A percentile compares a stretch with the other conserved stretches of the same genome.
Conservation (phyloP, 2,329 filamentous ascomycete genomes). For the Arthrobotrys sphaeroides region DNA sequence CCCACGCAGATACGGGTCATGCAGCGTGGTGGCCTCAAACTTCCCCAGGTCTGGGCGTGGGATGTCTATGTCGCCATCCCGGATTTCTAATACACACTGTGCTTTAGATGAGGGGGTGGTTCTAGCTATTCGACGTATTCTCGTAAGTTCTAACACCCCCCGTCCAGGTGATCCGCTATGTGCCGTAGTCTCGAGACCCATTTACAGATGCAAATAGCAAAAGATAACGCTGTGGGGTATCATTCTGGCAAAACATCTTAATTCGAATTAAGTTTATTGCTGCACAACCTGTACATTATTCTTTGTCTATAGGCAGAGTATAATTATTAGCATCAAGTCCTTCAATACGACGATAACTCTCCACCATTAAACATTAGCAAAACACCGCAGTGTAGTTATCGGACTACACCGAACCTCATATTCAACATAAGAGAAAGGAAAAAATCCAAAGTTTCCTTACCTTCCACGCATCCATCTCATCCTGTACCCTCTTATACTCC, state of each 20-base stretch:
- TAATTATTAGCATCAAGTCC: constrained; percentile 23
- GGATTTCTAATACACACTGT: constrained; percentile 15
- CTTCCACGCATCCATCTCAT: constrained; percentile 98
- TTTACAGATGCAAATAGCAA: neutral
- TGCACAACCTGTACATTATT: constrained; percentile 88
- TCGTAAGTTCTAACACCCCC: constrained; percentile 6
- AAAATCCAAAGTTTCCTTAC: constrained; percentile 66
- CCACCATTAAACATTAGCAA: neutral
- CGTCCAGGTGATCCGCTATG: constrained; percentile 1
- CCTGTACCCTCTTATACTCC: constrained; percentile 94
- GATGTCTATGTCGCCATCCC: neutral
- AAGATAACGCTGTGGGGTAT: constrained; percentile 6
- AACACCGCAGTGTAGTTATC: neutral
- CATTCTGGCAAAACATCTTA: constrained; percentile 1
- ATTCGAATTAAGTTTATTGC: constrained; percentile 65
- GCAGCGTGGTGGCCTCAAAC: constrained; percentile 6
- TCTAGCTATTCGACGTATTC: constrained; percentile 12
- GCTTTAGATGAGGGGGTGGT: neutral
- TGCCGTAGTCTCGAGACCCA: constrained; percentile 11
- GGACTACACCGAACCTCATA: neutral
- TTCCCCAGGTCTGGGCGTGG: neutral
- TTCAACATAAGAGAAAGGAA: neutral
- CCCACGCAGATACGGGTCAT: neutral
- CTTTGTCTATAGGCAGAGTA: constrained; percentile 73
- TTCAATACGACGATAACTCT: neutral